These are phyloP conservation scores for Porogramme epimiltina DNA, from an alignment of 1,284 basidiomycete genomes.

Conservation along the genomic window DNA sequence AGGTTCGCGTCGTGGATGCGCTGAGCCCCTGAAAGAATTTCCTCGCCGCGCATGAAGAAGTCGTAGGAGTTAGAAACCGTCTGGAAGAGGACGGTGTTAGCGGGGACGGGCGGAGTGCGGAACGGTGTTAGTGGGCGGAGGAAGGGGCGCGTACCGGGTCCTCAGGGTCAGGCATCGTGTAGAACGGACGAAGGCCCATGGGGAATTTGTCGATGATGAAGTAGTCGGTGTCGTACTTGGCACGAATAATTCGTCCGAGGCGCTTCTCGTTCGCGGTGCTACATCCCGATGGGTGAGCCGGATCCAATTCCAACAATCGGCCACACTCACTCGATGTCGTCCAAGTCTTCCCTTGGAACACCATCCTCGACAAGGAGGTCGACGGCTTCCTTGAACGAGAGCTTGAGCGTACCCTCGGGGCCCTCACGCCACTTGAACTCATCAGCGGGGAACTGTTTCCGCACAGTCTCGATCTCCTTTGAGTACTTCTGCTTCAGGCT, in stretches of 20 bases:
- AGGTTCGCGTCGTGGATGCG: slow-evolving; percentile 91
- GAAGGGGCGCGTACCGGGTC: slow-evolving; percentile 61
- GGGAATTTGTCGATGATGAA: slow-evolving; percentile 99
- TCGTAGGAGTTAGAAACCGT: slow-evolving; percentile 97
- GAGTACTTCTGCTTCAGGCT: slow-evolving; percentile 78
- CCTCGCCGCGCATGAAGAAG: slow-evolving; percentile 99
- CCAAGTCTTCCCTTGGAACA: slow-evolving; percentile 71
- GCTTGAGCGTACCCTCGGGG: slow-evolving; percentile 76
- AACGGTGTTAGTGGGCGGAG: slow-evolving; percentile 30
- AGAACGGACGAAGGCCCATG: slow-evolving; percentile 91
- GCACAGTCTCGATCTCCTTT: slow-evolving; percentile 81
- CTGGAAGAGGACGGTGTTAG: slow-evolving; percentile 37
- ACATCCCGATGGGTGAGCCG: slow-evolving; percentile 7
- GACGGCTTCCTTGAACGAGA: slow-evolving; percentile 89
- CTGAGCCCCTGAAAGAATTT: slow-evolving; percentile 97
- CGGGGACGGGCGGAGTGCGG: background rate
- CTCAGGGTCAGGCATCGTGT: slow-evolving; percentile 94
- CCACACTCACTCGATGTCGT: slow-evolving; percentile 81
- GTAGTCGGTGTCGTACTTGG: slow-evolving; percentile 96
- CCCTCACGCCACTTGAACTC: slow-evolving; percentile 89
- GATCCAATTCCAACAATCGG: background rate
- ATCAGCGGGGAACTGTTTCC: slow-evolving; percentile 88
- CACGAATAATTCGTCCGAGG: slow-evolving; percentile 86
- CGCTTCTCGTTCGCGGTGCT: slow-evolving; percentile 94
- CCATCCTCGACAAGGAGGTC: slow-evolving; percentile 85